Evolutionary conservation across 2,329 filamentous ascomycete genomes (phyloP).

Genomic region (Arachnomyces sp.): DNA sequence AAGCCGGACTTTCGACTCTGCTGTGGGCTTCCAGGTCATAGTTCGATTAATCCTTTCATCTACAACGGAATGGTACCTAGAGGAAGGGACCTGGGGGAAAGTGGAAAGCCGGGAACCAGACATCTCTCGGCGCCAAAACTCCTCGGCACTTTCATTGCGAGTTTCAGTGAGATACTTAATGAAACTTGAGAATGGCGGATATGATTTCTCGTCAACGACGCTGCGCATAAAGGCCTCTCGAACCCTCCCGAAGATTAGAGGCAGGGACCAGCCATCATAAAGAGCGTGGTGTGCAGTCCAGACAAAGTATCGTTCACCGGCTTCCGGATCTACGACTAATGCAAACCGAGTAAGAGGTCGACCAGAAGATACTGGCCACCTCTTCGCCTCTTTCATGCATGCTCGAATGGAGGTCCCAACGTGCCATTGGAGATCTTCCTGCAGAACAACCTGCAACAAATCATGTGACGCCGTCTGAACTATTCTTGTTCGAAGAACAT

Average conservation of each 20-base stretch:
- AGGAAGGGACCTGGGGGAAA: slow-evolving; percentile 11
- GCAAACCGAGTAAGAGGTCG: slow-evolving; percentile 15
- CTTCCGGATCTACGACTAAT: slow-evolving; percentile 5
- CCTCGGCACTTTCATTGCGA: slow-evolving; percentile 10
- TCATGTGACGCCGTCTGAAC: slow-evolving; percentile 19
- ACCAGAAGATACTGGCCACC: slow-evolving; percentile 16
- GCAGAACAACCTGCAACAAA: too few relatives aligned
- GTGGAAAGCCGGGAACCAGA: slow-evolving; percentile 7
- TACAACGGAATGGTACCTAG: slow-evolving; percentile 5
- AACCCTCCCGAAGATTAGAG: too few relatives aligned
- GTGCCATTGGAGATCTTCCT: slow-evolving; percentile 14
- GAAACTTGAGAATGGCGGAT: slow-evolving; percentile 38
- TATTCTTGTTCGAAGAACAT: slow-evolving; percentile 23
- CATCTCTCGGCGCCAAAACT: slow-evolving; percentile 15
- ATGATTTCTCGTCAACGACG: too few relatives aligned
- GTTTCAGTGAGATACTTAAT: slow-evolving; percentile 17
- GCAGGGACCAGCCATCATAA: slow-evolving; percentile 36
- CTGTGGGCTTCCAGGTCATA: not conserved
- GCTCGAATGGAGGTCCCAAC: too few relatives aligned
- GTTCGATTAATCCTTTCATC: too few relatives aligned
- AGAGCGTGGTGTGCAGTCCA: slow-evolving; percentile 37
- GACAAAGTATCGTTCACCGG: slow-evolving; percentile 19
- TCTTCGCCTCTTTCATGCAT: slow-evolving; percentile 8
- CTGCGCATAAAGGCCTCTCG: too few relatives aligned
- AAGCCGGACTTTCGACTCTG: slow-evolving; percentile 12